These are phyloP conservation scores for Tricladium varicosporioides DNA, from an alignment of 2,329 filamentous ascomycete species.

Conservation along the genomic window DNA sequence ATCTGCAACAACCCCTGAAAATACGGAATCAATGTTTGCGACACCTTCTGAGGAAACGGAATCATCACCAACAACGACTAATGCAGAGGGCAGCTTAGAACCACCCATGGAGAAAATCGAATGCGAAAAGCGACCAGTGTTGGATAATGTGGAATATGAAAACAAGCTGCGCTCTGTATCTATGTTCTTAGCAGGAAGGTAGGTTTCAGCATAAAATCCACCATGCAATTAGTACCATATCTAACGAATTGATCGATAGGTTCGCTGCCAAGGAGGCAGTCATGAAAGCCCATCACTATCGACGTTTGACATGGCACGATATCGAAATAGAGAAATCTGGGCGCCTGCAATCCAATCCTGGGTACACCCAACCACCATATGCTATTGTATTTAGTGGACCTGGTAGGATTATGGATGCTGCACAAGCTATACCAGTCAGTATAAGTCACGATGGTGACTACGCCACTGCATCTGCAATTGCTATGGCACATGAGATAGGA, in stretches of 20 bases:
- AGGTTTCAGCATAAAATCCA: not conserved
- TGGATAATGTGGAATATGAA: too few species aligned
- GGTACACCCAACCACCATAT: constrained; percentile 17
- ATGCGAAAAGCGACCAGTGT: too few species aligned
- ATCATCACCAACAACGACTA: too few species aligned
- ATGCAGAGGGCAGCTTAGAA: too few species aligned
- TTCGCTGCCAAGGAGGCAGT: constrained; percentile 71
- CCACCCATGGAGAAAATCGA: too few species aligned
- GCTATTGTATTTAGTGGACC: constrained; percentile 14
- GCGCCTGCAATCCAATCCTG: not conserved
- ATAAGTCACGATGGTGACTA: constrained; percentile 89
- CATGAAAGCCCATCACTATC: constrained; percentile 67
- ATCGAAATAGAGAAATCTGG: constrained; percentile 43
- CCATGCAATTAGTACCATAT: not conserved
- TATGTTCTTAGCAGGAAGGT: constrained; percentile 25
- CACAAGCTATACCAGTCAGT: constrained; percentile 66
- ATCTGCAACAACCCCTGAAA: too few species aligned
- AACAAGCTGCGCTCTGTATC: too few species aligned
- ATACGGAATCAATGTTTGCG: too few species aligned
- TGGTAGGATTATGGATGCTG: constrained; percentile 18
- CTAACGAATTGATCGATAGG: constrained; percentile 11
- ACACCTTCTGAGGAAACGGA: too few species aligned
- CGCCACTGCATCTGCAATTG: constrained; percentile 57
- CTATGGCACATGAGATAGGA: too few species aligned
- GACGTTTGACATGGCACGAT: constrained; percentile 59